phyloP scores from a whole-genome alignment of 129 eudicot genomes.

The Helianthus tuberosus region DNA sequence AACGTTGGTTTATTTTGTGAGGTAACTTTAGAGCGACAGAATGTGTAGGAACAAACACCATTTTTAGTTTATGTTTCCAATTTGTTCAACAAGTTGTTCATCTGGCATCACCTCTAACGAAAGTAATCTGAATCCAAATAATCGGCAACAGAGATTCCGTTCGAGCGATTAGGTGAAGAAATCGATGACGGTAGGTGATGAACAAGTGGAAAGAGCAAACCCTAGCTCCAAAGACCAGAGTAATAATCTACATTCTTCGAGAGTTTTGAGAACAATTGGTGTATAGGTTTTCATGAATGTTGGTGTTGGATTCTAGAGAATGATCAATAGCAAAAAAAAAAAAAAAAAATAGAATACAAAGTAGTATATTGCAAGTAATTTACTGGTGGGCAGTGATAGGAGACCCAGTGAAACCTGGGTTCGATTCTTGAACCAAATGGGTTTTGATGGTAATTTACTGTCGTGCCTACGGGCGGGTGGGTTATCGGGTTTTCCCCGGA shows the following conservation, averaged over 20 bases:
- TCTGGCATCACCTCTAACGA: constrained; percentile 7
- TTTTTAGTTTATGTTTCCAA: too few species aligned
- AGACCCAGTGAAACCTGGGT: too few species aligned
- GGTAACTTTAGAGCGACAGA: too few species aligned
- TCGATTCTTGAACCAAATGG: too few species aligned
- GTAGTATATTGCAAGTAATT: background rate
- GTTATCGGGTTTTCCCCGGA: too few species aligned
- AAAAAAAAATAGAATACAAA: background rate
- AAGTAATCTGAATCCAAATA: constrained; percentile 26
- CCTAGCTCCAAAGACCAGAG: constrained; percentile 27
- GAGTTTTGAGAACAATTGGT: constrained; percentile 4
- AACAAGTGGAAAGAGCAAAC: constrained; percentile 27
- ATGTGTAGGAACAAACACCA: background rate
- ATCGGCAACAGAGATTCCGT: background rate
- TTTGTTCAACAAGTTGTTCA: background rate
- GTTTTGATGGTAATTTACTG: too few species aligned
- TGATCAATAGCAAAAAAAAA: background rate
- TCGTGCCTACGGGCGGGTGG: too few species aligned
- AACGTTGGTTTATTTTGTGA: too few species aligned
- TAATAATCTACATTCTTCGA: constrained; percentile 9
- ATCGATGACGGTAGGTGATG: constrained; percentile 28
- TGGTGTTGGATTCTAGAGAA: background rate
- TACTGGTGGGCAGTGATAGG: too few species aligned
- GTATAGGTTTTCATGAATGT: too few species aligned
- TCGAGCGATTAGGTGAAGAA: background rate